These are phyloP conservation scores for Moringa oleifera DNA, from an alignment of 345 rosid genomes.

Conservation along the genomic window DNA sequence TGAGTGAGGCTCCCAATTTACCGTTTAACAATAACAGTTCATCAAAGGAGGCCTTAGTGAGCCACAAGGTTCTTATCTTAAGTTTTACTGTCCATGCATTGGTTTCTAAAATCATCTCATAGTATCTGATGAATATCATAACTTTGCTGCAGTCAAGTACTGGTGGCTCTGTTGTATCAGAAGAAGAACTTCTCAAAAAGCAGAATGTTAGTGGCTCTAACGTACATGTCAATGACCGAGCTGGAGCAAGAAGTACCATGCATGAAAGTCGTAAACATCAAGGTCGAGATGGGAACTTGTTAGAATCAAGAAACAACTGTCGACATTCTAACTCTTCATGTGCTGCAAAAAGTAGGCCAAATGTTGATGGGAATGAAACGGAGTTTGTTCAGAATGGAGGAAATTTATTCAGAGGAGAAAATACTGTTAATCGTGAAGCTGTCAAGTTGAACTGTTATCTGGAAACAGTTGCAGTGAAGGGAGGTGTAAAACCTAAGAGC, in stretches of 20 bases:
- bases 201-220: conserved; percentile 28
- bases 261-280: conserved; percentile 29
- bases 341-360: conserved; percentile 25
- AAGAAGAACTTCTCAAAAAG: conserved; percentile 36
- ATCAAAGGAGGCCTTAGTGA: conserved; percentile 27
- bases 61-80: conserved; percentile 42
- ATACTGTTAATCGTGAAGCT: conserved; percentile 12
- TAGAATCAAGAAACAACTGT: conserved; percentile 32
- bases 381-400: conserved; percentile 10
- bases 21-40: conserved; percentile 21
- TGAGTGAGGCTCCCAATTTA: conserved; percentile 21
- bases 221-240: conserved; percentile 28
- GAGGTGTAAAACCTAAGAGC: conserved; percentile 20
- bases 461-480: conserved; percentile 10
- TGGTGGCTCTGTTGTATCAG: conserved; percentile 27
- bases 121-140: conserved; percentile 11
- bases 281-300: conserved; percentile 18
- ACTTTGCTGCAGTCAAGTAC: conserved; percentile 34
- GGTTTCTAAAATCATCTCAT: background rate
- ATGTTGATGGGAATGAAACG: conserved; percentile 13
- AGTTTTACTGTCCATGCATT: conserved; percentile 3
- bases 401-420: conserved; percentile 11
- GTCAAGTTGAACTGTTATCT: conserved; percentile 14
- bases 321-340: conserved; percentile 23
- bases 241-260: conserved; percentile 13